Conservation (phyloP, 768 basidiomycete species). For the Phlebiopsis gigantea region DNA sequence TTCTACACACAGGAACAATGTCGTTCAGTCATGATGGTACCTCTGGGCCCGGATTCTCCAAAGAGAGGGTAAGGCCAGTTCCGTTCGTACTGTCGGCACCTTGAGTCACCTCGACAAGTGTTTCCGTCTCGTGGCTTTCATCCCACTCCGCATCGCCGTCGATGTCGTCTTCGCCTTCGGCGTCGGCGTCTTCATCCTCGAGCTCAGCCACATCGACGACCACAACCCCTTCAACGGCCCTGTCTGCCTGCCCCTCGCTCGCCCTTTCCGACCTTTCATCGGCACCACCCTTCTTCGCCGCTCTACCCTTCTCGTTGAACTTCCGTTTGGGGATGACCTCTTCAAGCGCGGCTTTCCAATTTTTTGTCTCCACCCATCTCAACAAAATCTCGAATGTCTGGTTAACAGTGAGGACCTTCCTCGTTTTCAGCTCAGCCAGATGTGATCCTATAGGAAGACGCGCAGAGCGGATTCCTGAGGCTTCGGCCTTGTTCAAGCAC, state of each 20-base stretch:
- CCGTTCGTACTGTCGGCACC: not conserved
- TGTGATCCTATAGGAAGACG: slow-evolving; percentile 94
- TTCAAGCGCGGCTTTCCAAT: slow-evolving; percentile 85
- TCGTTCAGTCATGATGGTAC: not conserved
- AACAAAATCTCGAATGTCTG: slow-evolving; percentile 91
- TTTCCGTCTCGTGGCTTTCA: slow-evolving; percentile 6
- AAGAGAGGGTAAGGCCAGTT: not conserved
- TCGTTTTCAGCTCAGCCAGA: slow-evolving; percentile 74
- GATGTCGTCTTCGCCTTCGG: slow-evolving; percentile 9
- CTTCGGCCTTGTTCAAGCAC: slow-evolving; percentile 80
- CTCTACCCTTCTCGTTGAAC: slow-evolving; percentile 48
- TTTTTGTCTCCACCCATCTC: slow-evolving; percentile 78
- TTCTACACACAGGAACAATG: slow-evolving; percentile 17
- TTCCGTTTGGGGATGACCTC: slow-evolving; percentile 92
- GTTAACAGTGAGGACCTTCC: slow-evolving; percentile 97
- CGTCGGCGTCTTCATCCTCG: slow-evolving; percentile 19
- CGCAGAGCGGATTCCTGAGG: slow-evolving; percentile 73
- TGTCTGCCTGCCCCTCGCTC: slow-evolving; percentile 14
- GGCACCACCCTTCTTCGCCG: slow-evolving; percentile 15
- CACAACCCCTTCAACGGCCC: not conserved
- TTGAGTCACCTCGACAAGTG: not conserved
- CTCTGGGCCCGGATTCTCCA: slow-evolving; percentile 6
- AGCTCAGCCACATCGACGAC: slow-evolving; percentile 17
- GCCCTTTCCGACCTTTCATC: not conserved
- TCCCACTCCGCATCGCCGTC: slow-evolving; percentile 12